Percentiles rank a stretch among this genome's conserved stretches.
Evolutionary conservation across 2,329 filamentous ascomycete genomes (phyloP).

Genomic region (Calycina marina): DNA sequence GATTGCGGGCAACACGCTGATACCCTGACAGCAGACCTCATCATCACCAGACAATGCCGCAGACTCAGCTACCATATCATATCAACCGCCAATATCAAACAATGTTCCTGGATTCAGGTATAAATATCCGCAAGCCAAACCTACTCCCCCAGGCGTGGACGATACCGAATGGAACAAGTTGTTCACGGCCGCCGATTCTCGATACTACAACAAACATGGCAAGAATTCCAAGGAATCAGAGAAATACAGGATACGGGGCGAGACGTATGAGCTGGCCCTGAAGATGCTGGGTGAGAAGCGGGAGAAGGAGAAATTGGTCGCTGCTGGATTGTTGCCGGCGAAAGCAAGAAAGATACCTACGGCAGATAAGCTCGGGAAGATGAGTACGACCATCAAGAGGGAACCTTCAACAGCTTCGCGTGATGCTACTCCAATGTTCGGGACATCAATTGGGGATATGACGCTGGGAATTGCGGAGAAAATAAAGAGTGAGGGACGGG

Average conservation of each 20-base stretch:
- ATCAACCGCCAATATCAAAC: not conserved
- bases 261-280: slow-evolving; percentile 15
- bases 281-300: slow-evolving; percentile 17
- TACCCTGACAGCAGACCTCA: too few species aligned
- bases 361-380: slow-evolving; percentile 1
- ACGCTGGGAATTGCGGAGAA: slow-evolving; percentile 20
- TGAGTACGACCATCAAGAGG: slow-evolving; percentile 8
- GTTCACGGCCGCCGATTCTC: slow-evolving; percentile 21
- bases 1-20: too few species aligned
- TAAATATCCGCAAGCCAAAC: slow-evolving; percentile 20
- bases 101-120: slow-evolving; percentile 19
- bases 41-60: too few species aligned
- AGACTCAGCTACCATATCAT: not conserved
- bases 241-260: slow-evolving; percentile 13
- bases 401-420: slow-evolving; percentile 12
- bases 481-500: slow-evolving; percentile 19
- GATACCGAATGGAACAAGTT: slow-evolving; percentile 20
- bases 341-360: slow-evolving; percentile 1
- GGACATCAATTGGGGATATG: slow-evolving; percentile 8
- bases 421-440: slow-evolving; percentile 11
- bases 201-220: slow-evolving; percentile 19
- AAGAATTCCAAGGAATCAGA: slow-evolving; percentile 16
- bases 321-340: not conserved
- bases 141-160: slow-evolving; percentile 19
- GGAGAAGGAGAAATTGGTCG: slow-evolving; percentile 6